These are phyloP conservation scores for Phytophthora lateralis DNA, from an alignment of 352 stramenopile species.

Conservation along the genomic window DNA sequence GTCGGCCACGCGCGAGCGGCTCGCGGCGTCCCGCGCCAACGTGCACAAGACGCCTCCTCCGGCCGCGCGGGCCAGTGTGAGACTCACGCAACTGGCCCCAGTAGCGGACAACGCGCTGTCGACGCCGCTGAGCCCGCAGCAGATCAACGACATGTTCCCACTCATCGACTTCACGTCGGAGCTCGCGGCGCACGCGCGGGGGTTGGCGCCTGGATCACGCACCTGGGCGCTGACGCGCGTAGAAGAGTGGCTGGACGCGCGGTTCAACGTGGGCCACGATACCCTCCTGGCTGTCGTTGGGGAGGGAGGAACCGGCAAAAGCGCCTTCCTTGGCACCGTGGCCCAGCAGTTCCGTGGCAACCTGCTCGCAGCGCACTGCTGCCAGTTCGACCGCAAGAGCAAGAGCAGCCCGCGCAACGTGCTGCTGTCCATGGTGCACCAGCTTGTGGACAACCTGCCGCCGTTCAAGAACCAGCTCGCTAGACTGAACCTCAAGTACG, in stretches of 20 bases:
- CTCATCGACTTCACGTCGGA: conserved; percentile 70
- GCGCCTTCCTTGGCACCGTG: conserved; percentile 56
- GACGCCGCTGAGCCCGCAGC: conserved; percentile 59
- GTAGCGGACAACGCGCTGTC: conserved; percentile 75
- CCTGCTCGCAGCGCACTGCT: conserved; percentile 71
- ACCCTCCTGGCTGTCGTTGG: conserved; percentile 71
- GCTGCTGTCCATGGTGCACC: conserved; percentile 82
- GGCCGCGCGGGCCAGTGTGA: conserved; percentile 28
- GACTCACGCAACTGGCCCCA: conserved; percentile 66
- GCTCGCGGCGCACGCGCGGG: conserved; percentile 45
- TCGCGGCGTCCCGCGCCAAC: conserved; percentile 49
- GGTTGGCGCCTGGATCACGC: conserved; percentile 53
- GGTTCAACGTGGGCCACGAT: conserved; percentile 67
- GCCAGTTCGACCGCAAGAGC: conserved; percentile 78
- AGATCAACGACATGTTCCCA: conserved; percentile 87
- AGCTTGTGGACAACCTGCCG: conserved; percentile 69
- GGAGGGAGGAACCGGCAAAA: conserved; percentile 75
- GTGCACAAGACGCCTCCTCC: conserved; percentile 19
- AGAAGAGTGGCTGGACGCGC: conserved; percentile 77
- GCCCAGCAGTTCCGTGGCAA: conserved; percentile 58
- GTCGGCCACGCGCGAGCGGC: conserved; percentile 48
- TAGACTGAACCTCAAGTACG: conserved; percentile 82
- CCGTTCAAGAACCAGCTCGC: conserved; percentile 84
- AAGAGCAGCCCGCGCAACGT: conserved; percentile 75
- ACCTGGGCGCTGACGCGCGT: conserved; percentile 73